Evolutionary conservation across 2,329 filamentous ascomycete genomes (phyloP), one percentile per base, ranked within the genome.

Genomic region (Fusarium metavorans): DNA sequence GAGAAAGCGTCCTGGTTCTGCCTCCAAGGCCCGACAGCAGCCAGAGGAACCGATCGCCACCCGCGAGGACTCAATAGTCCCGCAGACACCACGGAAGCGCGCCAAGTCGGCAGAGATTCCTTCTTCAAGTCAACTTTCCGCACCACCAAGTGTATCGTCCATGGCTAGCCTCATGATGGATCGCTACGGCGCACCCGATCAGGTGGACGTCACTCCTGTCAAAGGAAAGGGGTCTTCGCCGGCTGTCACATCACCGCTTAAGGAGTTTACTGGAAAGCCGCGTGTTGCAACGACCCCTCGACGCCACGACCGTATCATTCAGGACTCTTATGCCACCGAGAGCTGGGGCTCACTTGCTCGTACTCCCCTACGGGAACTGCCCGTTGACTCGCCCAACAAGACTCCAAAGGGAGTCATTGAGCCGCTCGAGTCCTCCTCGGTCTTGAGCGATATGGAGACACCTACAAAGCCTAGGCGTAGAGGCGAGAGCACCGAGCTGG

Each of bases 251-350:
- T 77, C 78, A 4, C 71, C 76, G 18, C 71, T 76, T 11, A 77
- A 73, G 25, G 69, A 77, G 60, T 61, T 78, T 7, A 66, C 73
- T 3, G 80, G 77, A 4, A 72, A 75, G 43, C 66, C 75, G 0
- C 76, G 75, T 35, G 77, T 72, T 5, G 32, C 74, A 6, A 69
- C 56, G 6, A 74, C 75, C 5, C 73, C 72, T 9, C 73, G 72
- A 37, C 68, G 67, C 13, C 67, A 74, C 23, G 74, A 82, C 8
- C 70, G 84, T n/a, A 82, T 85, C 3, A 84, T 88, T 23, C 80
- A 87, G 60, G 86, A 88, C 66, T 87, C 86, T 10, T 87, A 83
- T 73, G 84, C 82, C 20, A 82, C 82, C 6, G 80, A 79, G n/a
- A 83, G 79, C 32, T 81, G 78, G 79, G 73, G 65, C 6, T 78